Evolutionary conservation across 1,284 basidiomycete genomes (phyloP).

Genomic region (Naganishia sp.): DNA sequence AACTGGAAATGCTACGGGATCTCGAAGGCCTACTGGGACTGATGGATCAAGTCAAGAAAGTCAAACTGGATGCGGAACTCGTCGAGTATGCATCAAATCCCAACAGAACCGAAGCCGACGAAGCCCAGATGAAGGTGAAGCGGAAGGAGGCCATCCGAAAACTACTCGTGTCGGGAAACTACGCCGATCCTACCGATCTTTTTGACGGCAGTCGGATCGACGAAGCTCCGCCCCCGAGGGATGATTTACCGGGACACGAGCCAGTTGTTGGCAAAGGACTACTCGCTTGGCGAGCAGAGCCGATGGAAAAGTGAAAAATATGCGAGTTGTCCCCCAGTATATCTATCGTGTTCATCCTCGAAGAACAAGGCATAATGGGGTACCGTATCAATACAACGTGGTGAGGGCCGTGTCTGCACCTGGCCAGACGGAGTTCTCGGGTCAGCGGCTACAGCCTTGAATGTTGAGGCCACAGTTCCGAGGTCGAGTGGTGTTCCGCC

Average conservation of each 20-base stretch:
- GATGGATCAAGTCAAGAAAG: slow-evolving; percentile 33
- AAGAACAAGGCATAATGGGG: slow-evolving; percentile 3
- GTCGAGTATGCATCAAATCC: neutral
- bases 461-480: too few relatives aligned
- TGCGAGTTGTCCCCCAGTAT: neutral
- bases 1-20: slow-evolving; percentile 18
- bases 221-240: neutral
- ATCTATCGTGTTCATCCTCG: slow-evolving; percentile 2
- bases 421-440: neutral
- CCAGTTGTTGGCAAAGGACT: slow-evolving; percentile 23
- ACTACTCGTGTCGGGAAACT: slow-evolving; percentile 22
- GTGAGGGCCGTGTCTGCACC: neutral
- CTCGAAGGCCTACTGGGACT: slow-evolving; percentile 28
- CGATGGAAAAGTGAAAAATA: slow-evolving; percentile 13
- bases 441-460: neutral
- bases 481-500: neutral
- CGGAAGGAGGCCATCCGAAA: slow-evolving; percentile 28
- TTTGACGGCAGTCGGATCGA: slow-evolving; percentile 31
- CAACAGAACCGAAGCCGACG: neutral
- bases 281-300: slow-evolving; percentile 22
- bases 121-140: neutral
- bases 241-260: slow-evolving; percentile 3
- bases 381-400: slow-evolving; percentile 1
- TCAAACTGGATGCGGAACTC: slow-evolving; percentile 18
- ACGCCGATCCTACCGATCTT: slow-evolving; percentile 24